Percentiles rank a stretch among this genome's conserved stretches.
Conservation (phyloP, 192 early-diverging fungal genomes). For the Podila minutissima region DNA sequence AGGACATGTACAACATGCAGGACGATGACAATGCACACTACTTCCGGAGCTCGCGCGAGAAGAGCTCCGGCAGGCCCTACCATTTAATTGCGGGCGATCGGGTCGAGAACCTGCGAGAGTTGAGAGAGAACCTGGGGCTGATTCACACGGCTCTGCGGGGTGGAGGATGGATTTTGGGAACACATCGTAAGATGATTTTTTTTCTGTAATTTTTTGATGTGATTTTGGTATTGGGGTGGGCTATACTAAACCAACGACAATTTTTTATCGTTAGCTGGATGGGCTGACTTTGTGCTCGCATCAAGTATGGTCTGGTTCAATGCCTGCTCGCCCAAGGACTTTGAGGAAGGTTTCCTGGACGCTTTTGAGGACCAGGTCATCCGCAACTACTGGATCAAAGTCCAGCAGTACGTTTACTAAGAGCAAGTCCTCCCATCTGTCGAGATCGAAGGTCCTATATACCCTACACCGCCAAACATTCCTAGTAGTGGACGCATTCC, state of each 20-base stretch:
- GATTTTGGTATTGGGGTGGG: neutral
- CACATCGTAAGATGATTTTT: conserved; percentile 37
- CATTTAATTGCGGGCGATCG: conserved; percentile 41
- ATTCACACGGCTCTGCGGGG: conserved; percentile 29
- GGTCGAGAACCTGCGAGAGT: conserved; percentile 12
- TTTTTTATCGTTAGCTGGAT: conserved; percentile 39
- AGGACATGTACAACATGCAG: conserved; percentile 40
- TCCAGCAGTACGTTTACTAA: conserved; percentile 41
- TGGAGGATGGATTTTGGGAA: conserved; percentile 47
- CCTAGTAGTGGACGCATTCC: too few species aligned
- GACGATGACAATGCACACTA: conserved; percentile 28
- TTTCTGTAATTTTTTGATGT: neutral
- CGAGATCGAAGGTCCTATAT: too few species aligned
- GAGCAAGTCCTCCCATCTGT: neutral
- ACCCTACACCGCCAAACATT: too few species aligned
- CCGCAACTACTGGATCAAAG: conserved; percentile 47
- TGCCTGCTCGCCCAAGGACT: conserved; percentile 40
- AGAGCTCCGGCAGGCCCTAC: conserved; percentile 36
- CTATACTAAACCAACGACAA: too few species aligned
- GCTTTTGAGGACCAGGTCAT: conserved; percentile 38
- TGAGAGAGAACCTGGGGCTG: conserved; percentile 32
- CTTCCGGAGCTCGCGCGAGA: conserved; percentile 53
- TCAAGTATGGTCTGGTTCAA: conserved; percentile 44
- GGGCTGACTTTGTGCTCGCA: conserved; percentile 52
- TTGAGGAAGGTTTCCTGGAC: conserved; percentile 46